Conservation (phyloP, 352 stramenopile genomes). For the Pythium phragmitis region DNA sequence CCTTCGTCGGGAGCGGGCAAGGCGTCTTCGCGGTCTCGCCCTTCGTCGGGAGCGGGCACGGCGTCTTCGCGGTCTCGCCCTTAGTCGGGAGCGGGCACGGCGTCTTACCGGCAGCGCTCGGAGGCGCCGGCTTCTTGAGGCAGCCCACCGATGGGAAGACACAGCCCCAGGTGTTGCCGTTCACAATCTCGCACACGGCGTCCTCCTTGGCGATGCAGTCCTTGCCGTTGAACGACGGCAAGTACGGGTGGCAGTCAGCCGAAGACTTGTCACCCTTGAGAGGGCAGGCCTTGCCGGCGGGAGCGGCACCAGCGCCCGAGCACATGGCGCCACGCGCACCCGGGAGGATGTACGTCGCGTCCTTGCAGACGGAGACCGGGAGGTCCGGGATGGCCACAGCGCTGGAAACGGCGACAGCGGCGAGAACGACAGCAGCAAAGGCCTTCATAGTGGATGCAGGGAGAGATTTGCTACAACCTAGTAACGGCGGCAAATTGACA, state of each 20-base stretch:
- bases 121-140: background rate
- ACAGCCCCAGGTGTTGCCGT: constrained; percentile 19
- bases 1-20: constrained; percentile 11
- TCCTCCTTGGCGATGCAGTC: constrained; percentile 26
- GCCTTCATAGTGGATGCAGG: constrained; percentile 20
- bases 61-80: constrained; percentile 7
- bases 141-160: constrained; percentile 8
- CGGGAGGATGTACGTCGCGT: constrained; percentile 54
- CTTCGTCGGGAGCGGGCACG: constrained; percentile 9
- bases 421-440: constrained; percentile 16
- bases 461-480: constrained; percentile 19
- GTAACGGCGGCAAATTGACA: constrained; percentile 27
- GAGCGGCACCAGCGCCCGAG: constrained; percentile 36
- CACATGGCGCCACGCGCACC: constrained; percentile 42
- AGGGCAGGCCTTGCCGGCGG: constrained; percentile 41
- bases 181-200: constrained; percentile 40
- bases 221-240: constrained; percentile 37
- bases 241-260: constrained; percentile 37
- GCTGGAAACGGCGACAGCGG: constrained; percentile 21
- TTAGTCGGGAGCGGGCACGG: constrained; percentile 14
- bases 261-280: constrained; percentile 38
- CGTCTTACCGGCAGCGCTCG: constrained; percentile 2
- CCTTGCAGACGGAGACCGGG: constrained; percentile 33
- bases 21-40: background rate
- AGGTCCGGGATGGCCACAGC: constrained; percentile 18